Conservation (phyloP, 148 eudicot genomes). For the Simmondsia chinensis region DNA sequence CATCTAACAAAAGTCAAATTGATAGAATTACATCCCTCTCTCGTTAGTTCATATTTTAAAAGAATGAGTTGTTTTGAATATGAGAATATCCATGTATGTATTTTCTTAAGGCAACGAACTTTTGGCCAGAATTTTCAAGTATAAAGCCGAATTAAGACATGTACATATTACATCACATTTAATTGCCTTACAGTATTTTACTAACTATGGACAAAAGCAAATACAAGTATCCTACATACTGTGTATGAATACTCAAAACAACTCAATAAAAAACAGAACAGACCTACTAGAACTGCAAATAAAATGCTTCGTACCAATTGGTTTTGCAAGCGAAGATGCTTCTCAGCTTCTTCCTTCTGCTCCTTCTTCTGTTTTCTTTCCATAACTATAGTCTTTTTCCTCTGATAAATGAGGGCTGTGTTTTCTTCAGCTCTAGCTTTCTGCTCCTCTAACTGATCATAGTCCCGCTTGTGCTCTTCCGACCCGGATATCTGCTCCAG, state of each 20-base stretch:
- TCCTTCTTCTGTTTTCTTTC: slow-evolving; percentile 95
- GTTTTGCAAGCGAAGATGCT: slow-evolving; percentile 81
- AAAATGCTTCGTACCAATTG: slow-evolving; percentile 41
- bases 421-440: slow-evolving; percentile 89
- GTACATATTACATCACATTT: no score
- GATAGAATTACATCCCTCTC: no score
- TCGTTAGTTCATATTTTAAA: no score
- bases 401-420: slow-evolving; percentile 72
- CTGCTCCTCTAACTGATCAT: slow-evolving; percentile 76
- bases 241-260: background rate
- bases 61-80: no score
- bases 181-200: no score
- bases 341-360: slow-evolving; percentile 97
- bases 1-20: no score
- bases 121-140: no score
- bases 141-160: no score
- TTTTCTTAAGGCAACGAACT: no score
- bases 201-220: no score
- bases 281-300: background rate
- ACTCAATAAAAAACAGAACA: background rate
- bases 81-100: no score
- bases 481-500: slow-evolving; percentile 97
- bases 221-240: background rate
- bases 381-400: slow-evolving; percentile 68
- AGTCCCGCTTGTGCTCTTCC: slow-evolving; percentile 78